Conservation (phyloP, 169 alveolate genomes). For the Theileria luwenshuni region DNA sequence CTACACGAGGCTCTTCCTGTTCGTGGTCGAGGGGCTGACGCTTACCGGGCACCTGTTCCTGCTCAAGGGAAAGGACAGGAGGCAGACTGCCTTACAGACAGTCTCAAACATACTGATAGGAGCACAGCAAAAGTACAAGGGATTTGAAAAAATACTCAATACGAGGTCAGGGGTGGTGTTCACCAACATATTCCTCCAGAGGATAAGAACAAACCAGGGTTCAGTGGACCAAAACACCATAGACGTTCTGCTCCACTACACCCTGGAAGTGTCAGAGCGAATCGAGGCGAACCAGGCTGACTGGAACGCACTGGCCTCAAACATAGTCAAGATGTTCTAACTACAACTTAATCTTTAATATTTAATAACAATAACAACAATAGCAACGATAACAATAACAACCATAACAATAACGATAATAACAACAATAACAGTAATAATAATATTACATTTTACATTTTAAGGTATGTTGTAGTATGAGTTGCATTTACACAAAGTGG, state of each 20-base stretch:
- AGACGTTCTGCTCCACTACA: slow-evolving; percentile 63
- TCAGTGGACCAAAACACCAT: slow-evolving; percentile 57
- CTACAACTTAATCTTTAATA: no score
- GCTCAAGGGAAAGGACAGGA: slow-evolving; percentile 45
- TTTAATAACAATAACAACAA: no score
- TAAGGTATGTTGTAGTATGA: no score
- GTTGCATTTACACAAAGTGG: no score
- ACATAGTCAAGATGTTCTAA: slow-evolving; percentile 49
- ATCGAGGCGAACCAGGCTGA: slow-evolving; percentile 43
- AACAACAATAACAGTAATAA: no score
- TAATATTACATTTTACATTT: no score
- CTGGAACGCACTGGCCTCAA: slow-evolving; percentile 64
- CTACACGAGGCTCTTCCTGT: slow-evolving; percentile 39
- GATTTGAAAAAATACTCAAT: slow-evolving; percentile 30
- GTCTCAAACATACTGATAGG: slow-evolving; percentile 38
- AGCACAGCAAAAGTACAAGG: slow-evolving; percentile 25
- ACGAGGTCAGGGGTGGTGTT: slow-evolving; percentile 54
- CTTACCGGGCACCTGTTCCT: slow-evolving; percentile 58
- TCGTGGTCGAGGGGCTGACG: slow-evolving; percentile 49
- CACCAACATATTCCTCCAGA: slow-evolving; percentile 56
- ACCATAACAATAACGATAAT: no score
- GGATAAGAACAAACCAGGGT: slow-evolving; percentile 28
- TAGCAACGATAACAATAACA: no score
- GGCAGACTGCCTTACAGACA: slow-evolving; percentile 60
- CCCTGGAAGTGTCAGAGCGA: slow-evolving; percentile 57